Evolutionary conservation across 495 filamentous ascomycete species (phyloP).

Genomic region (Trichoderma parareesei): DNA sequence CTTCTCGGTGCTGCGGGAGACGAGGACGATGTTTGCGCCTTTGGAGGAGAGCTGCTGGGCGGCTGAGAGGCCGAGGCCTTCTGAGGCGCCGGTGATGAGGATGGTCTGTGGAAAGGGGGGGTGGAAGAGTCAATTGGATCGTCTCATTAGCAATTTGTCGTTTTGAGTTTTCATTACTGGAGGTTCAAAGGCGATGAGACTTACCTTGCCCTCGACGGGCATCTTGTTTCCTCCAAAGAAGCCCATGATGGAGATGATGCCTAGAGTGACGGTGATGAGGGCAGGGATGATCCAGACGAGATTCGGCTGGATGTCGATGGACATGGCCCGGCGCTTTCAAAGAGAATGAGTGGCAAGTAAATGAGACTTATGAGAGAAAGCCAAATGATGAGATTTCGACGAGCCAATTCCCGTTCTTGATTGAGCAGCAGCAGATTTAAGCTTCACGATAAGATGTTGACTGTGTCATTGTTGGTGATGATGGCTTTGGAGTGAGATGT

Average conservation of each 20-base stretch:
- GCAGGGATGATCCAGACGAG: constrained; percentile 4
- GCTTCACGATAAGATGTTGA: no score
- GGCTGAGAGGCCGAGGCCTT: constrained; percentile 77
- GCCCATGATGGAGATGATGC: constrained; percentile 51
- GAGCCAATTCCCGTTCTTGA: background rate
- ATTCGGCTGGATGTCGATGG: background rate
- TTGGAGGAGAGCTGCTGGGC: constrained; percentile 66
- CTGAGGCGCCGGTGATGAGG: constrained; percentile 83
- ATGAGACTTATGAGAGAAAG: background rate
- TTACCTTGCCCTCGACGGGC: constrained; percentile 70
- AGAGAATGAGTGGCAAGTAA: background rate
- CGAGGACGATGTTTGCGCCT: constrained; percentile 80
- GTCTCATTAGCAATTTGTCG: no score
- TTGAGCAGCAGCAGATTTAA: no score
- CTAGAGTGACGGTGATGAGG: constrained; percentile 25
- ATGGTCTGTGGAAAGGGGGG: constrained; percentile 49
- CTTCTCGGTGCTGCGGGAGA: constrained; percentile 67
- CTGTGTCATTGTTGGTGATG: background rate
- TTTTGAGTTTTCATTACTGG: no score
- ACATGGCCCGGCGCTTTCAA: background rate
- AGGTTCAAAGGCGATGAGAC: constrained; percentile 60
- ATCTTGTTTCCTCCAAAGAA: constrained; percentile 65
- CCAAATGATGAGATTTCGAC: background rate
- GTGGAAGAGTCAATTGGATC: no score
- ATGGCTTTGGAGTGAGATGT: background rate